Percentiles rank a stretch among this genome's conserved stretches.
Evolutionary conservation across 192 early-diverging fungal genomes (phyloP).

Genomic region (Ramicandelaber brevisporus): DNA sequence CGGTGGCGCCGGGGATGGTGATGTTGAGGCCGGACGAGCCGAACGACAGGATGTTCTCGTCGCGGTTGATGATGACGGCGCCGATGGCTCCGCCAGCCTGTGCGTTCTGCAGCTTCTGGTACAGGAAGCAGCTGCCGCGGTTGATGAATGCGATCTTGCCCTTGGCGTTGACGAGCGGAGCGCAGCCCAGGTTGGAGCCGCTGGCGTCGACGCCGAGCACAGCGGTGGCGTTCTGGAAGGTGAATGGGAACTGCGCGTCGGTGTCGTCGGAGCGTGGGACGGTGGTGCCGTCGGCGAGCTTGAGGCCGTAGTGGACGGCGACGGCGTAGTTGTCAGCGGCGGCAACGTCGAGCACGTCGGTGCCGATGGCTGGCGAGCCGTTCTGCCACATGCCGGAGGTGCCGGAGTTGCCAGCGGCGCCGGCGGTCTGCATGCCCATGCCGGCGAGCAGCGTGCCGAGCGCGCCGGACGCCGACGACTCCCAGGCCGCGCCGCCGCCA

Average conservation of each 20-base stretch:
- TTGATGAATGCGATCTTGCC: constrained; percentile 32
- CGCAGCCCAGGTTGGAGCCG: constrained; percentile 26
- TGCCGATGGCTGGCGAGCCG: constrained; percentile 27
- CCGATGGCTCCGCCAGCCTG: constrained; percentile 28
- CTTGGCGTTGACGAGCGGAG: constrained; percentile 6
- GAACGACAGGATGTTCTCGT: constrained; percentile 11
- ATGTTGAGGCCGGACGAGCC: too few species aligned
- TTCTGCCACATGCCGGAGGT: constrained; percentile 27
- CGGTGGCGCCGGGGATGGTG: too few species aligned
- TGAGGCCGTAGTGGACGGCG: background rate
- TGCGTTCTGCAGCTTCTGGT: constrained; percentile 25
- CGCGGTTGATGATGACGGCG: constrained; percentile 33
- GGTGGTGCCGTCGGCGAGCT: background rate
- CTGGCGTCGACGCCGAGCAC: constrained; percentile 15
- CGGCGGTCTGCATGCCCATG: constrained; percentile 20
- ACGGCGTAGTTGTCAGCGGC: constrained; percentile 18
- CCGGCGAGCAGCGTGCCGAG: constrained; percentile 21
- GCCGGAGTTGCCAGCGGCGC: constrained; percentile 39
- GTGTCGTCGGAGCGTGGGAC: background rate
- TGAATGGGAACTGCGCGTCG: too few species aligned
- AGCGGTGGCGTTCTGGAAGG: constrained; percentile 1
- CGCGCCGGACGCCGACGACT: constrained; percentile 25
- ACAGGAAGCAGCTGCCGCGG: constrained; percentile 41
- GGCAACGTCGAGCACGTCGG: constrained; percentile 27
- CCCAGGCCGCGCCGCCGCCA: constrained; percentile 34